These are phyloP conservation scores for Corynascus novoguineensis DNA, from an alignment of 495 filamentous ascomycete genomes.

Conservation along the genomic window DNA sequence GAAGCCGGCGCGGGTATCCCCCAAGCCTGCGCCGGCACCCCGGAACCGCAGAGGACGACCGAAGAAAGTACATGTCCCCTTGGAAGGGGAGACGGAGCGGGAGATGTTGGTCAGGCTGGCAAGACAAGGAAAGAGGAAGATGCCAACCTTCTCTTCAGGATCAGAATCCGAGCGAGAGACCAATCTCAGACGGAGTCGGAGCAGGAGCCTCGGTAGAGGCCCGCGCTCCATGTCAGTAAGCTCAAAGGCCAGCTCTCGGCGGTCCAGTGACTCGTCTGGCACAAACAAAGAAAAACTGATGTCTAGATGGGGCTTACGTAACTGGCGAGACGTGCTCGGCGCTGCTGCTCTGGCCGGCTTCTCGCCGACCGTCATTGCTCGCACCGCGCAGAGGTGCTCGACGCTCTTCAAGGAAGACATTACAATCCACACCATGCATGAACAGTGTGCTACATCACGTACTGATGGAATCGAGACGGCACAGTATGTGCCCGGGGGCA, in stretches of 20 bases:
- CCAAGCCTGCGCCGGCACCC: background rate
- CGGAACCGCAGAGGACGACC: slow-evolving; percentile 28
- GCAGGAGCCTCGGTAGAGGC: background rate
- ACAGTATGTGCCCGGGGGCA: slow-evolving; percentile 34
- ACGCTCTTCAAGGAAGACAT: slow-evolving; percentile 64
- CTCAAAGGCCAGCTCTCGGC: slow-evolving; percentile 1
- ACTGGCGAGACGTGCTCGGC: slow-evolving; percentile 78
- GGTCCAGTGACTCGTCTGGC: slow-evolving; percentile 10
- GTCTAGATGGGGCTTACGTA: slow-evolving; percentile 46
- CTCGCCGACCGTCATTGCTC: slow-evolving; percentile 52
- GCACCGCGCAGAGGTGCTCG: slow-evolving; percentile 63
- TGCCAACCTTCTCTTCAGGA: background rate
- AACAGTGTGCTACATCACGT: slow-evolving; percentile 30
- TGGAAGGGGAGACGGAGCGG: slow-evolving; percentile 41
- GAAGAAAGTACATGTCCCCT: slow-evolving; percentile 32
- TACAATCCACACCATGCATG: slow-evolving; percentile 51
- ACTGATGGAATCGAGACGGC: slow-evolving; percentile 9
- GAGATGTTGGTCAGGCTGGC: slow-evolving; percentile 40
- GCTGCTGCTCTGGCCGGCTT: slow-evolving; percentile 67
- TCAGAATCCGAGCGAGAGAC: background rate
- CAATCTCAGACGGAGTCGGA: background rate
- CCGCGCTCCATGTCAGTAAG: background rate
- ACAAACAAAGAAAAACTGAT: slow-evolving; percentile 11
- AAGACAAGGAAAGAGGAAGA: slow-evolving; percentile 23
- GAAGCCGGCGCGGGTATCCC: background rate